These are phyloP conservation scores for Recurvomyces mirabilis DNA, from an alignment of 495 filamentous ascomycete genomes.

Conservation along the genomic window DNA sequence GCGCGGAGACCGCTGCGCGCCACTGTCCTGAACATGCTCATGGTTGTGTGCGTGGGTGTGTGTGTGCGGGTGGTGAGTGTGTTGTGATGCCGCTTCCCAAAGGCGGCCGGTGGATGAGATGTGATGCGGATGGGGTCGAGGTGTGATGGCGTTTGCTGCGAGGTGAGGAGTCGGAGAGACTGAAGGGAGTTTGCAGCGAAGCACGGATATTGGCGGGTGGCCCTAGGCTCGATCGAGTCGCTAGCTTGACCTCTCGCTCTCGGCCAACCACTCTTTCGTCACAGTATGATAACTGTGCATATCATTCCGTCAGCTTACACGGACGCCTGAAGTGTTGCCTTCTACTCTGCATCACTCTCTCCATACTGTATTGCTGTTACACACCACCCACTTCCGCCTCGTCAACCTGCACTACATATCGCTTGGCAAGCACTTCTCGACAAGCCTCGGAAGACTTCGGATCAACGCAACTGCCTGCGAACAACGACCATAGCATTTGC, in stretches of 20 bases:
- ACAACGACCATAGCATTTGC: no score
- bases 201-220: no score
- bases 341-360: not conserved
- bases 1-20: slow-evolving; percentile 71
- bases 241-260: no score
- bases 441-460: no score
- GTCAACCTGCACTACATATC: not conserved
- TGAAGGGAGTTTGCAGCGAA: no score
- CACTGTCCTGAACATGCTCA: slow-evolving; percentile 90
- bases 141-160: not conserved
- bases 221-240: no score
- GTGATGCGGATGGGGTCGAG: slow-evolving; percentile 12
- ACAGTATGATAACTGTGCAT: no score
- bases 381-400: not conserved
- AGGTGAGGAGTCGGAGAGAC: not conserved
- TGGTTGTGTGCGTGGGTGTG: slow-evolving; percentile 9
- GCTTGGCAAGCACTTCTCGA: no score
- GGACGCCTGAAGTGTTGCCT: not conserved
- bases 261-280: no score
- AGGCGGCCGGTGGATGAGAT: slow-evolving; percentile 8
- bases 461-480: no score
- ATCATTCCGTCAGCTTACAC: no score
- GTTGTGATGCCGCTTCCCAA: slow-evolving; percentile 7
- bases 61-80: no score
- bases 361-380: not conserved